Evolutionary conservation across 1,284 basidiomycete genomes (phyloP).

Genomic region (Cryptococcus hybrid): DNA sequence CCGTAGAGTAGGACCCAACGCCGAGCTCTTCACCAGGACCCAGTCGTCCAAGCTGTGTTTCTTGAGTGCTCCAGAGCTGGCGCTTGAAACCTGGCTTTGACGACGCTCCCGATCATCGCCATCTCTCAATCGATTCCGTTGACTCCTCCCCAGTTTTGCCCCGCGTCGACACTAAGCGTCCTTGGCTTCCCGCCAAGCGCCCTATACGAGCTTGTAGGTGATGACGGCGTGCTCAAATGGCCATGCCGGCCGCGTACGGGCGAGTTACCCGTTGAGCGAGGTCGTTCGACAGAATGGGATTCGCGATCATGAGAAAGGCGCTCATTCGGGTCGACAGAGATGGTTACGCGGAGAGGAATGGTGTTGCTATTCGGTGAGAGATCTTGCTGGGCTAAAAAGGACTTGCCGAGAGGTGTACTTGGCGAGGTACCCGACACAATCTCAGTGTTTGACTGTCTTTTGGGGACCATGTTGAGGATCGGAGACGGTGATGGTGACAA

Average conservation of each 20-base stretch:
- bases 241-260: constrained; percentile 14
- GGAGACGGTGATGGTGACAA: constrained; percentile 11
- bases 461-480: background rate
- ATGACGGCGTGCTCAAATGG: constrained; percentile 16
- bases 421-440: constrained; percentile 11
- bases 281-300: background rate
- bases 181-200: constrained; percentile 10
- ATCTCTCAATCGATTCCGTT: constrained; percentile 4
- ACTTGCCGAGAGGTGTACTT: constrained; percentile 26
- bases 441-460: constrained; percentile 2
- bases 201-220: constrained; percentile 9
- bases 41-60: constrained; percentile 40
- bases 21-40: constrained; percentile 48
- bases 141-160: background rate
- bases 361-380: background rate
- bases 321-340: constrained; percentile 15
- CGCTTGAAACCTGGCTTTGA: constrained; percentile 31
- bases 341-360: constrained; percentile 14
- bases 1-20: constrained; percentile 50
- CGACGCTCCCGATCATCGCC: constrained; percentile 31
- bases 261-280: too few species aligned
- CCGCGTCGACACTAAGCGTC: constrained; percentile 26
- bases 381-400: constrained; percentile 4
- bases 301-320: constrained; percentile 4
- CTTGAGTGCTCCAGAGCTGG: constrained; percentile 8